These are phyloP conservation scores for Beta macrorhiza DNA, from an alignment of 179 eudicot species.

Conservation along the genomic window DNA sequence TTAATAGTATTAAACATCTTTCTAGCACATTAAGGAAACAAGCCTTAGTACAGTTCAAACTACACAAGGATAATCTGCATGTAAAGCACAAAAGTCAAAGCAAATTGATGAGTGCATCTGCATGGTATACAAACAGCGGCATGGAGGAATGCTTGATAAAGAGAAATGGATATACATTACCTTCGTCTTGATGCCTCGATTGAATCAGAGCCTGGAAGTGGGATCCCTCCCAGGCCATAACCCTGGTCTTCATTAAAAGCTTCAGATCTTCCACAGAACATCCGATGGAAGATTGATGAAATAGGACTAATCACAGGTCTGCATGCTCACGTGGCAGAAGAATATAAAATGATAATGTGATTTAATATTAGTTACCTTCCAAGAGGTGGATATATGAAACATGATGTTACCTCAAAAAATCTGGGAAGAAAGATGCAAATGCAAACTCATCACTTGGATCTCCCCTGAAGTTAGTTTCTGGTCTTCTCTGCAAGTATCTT, in stretches of 20 bases:
- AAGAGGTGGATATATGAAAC: slow-evolving; percentile 7
- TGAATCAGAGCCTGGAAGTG: slow-evolving; percentile 94
- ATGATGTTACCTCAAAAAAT: slow-evolving; percentile 58
- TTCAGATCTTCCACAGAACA: slow-evolving; percentile 77
- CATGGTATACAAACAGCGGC: background rate
- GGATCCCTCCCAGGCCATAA: slow-evolving; percentile 57
- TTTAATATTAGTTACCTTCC: background rate
- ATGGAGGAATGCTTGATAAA: slow-evolving; percentile 3
- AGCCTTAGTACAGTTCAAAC: background rate
- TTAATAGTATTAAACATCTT: background rate
- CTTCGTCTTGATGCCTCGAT: slow-evolving; percentile 93
- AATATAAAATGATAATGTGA: background rate
- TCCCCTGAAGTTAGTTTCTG: slow-evolving; percentile 83
- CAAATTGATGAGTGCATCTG: background rate
- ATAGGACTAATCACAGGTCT: slow-evolving; percentile 89
- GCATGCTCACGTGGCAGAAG: slow-evolving; percentile 23
- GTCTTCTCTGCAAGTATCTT: slow-evolving; percentile 76
- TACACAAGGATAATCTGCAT: background rate
- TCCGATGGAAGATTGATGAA: slow-evolving; percentile 73
- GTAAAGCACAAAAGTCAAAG: background rate
- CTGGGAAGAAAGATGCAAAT: slow-evolving; percentile 67
- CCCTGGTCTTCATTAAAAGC: slow-evolving; percentile 50
- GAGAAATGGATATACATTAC: slow-evolving; percentile 35
- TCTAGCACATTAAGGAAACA: background rate
- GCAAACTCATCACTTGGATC: slow-evolving; percentile 99